Evolutionary conservation across 768 basidiomycete genomes (phyloP).

Genomic region (Boletus tomentosulus): DNA sequence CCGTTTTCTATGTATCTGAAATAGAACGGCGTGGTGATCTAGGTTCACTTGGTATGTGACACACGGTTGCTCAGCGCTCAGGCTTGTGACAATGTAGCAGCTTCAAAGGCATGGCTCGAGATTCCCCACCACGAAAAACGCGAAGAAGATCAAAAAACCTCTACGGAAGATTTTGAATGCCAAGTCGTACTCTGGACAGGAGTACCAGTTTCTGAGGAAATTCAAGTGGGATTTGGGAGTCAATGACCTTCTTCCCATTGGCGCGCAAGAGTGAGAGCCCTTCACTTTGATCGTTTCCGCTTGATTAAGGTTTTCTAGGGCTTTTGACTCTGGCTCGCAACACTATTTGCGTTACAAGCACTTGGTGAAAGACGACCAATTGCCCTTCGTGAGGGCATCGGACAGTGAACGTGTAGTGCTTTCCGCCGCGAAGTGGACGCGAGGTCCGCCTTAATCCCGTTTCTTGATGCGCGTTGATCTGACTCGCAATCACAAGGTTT

Average conservation of each 20-base stretch:
- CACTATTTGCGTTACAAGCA: slow-evolving; percentile 52
- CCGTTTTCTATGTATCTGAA: neutral
- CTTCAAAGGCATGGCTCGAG: slow-evolving; percentile 80
- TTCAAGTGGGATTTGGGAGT: slow-evolving; percentile 57
- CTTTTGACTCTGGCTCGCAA: slow-evolving; percentile 48
- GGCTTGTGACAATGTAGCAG: slow-evolving; percentile 34
- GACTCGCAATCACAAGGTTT: slow-evolving; percentile 46
- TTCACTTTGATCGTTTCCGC: neutral
- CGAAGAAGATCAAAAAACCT: slow-evolving; percentile 40
- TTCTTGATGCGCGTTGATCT: neutral
- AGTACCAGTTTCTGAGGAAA: slow-evolving; percentile 52
- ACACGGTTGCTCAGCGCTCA: no score
- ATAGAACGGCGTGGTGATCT: neutral
- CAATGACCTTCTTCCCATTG: slow-evolving; percentile 62
- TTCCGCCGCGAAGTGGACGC: slow-evolving; percentile 67
- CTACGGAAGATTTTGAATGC: slow-evolving; percentile 53
- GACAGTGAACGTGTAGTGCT: slow-evolving; percentile 55
- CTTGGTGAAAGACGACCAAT: slow-evolving; percentile 39
- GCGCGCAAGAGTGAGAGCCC: slow-evolving; percentile 54
- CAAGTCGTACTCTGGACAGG: slow-evolving; percentile 38
- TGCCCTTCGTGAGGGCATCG: slow-evolving; percentile 54
- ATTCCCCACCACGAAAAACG: slow-evolving; percentile 57
- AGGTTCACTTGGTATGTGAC: slow-evolving; percentile 30
- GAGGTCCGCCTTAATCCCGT: slow-evolving; percentile 36
- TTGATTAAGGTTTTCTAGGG: slow-evolving; percentile 28